Percentiles rank a stretch among this genome's conserved stretches.
Conservation (phyloP, 1,284 basidiomycete species). For the Xerocomus nothofagi region DNA sequence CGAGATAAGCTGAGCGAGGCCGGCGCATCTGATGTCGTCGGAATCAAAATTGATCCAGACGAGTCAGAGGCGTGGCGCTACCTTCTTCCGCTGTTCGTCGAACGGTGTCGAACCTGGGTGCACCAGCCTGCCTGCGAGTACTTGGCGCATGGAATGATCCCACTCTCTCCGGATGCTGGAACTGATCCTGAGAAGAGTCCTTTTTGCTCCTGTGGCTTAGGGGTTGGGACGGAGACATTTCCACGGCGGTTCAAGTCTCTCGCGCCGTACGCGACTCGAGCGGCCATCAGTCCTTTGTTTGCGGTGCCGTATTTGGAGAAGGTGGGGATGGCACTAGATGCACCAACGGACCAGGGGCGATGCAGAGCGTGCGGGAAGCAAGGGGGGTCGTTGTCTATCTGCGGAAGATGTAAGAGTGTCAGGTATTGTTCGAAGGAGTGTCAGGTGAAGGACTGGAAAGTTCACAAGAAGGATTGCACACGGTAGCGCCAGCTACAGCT, state of each 20-base stretch:
- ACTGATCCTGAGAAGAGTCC: slow-evolving; percentile 34
- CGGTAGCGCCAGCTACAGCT: neutral
- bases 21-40: slow-evolving; percentile 14
- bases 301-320: slow-evolving; percentile 45
- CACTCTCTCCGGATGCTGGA: slow-evolving; percentile 30
- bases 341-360: neutral
- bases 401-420: slow-evolving; percentile 38
- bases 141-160: slow-evolving; percentile 28
- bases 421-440: slow-evolving; percentile 46
- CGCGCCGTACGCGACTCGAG: slow-evolving; percentile 44
- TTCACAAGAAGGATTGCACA: slow-evolving; percentile 36
- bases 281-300: slow-evolving; percentile 50
- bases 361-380: slow-evolving; percentile 36
- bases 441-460: slow-evolving; percentile 47
- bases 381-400: slow-evolving; percentile 24
- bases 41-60: slow-evolving; percentile 15
- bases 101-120: slow-evolving; percentile 54
- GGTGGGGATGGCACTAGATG: slow-evolving; percentile 19
- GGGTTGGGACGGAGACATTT: slow-evolving; percentile 38
- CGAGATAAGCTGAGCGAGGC: neutral
- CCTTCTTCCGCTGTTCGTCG: slow-evolving; percentile 46
- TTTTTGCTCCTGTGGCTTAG: slow-evolving; percentile 51
- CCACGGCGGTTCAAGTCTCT: slow-evolving; percentile 27
- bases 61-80: slow-evolving; percentile 47
- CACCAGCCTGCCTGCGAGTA: slow-evolving; percentile 50